Conservation (phyloP, 2,329 filamentous ascomycete species). For the Stylonectria norvegica region DNA sequence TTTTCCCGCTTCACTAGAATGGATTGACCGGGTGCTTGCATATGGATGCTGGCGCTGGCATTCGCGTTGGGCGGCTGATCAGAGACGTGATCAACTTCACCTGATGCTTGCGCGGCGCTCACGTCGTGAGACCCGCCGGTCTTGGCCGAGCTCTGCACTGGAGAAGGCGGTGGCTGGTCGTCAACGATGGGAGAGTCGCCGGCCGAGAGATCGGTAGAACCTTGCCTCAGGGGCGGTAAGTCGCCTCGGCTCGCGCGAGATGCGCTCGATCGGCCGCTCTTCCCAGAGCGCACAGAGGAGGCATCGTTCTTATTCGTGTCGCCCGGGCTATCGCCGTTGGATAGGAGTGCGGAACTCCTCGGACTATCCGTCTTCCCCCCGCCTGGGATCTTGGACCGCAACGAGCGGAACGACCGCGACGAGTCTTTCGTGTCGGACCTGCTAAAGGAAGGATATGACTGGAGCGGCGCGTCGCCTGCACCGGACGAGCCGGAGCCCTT, state of each 20-base stretch:
- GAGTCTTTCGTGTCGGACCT: constrained; percentile 93
- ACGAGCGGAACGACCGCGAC: constrained; percentile 75
- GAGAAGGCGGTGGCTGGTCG: constrained; percentile 72
- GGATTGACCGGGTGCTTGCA: constrained; percentile 75
- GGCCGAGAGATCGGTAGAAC: constrained; percentile 40
- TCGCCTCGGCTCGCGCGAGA: constrained; percentile 47
- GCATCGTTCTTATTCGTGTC: constrained; percentile 65
- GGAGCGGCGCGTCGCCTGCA: constrained; percentile 51
- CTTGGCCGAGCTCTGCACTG: constrained; percentile 71
- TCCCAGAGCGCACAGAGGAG: constrained; percentile 69
- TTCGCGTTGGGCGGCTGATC: constrained; percentile 76
- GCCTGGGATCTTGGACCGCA: constrained; percentile 87
- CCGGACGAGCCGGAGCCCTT: constrained; percentile 48
- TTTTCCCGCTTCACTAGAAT: constrained; percentile 83
- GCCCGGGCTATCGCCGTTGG: constrained; percentile 52
- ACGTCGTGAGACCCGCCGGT: constrained; percentile 70
- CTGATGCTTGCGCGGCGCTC: constrained; percentile 74
- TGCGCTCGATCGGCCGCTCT: constrained; percentile 52
- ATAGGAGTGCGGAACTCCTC: constrained; percentile 66
- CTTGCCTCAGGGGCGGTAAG: constrained; percentile 38
- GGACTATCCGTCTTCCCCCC: constrained; percentile 73
- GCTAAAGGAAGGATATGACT: constrained; percentile 88
- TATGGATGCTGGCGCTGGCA: constrained; percentile 53
- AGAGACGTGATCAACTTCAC: constrained; percentile 92
- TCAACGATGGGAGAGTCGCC: constrained; percentile 47